phyloP scores from a whole-genome alignment of 2,329 filamentous ascomycete species.

The Fusarium foetens region DNA sequence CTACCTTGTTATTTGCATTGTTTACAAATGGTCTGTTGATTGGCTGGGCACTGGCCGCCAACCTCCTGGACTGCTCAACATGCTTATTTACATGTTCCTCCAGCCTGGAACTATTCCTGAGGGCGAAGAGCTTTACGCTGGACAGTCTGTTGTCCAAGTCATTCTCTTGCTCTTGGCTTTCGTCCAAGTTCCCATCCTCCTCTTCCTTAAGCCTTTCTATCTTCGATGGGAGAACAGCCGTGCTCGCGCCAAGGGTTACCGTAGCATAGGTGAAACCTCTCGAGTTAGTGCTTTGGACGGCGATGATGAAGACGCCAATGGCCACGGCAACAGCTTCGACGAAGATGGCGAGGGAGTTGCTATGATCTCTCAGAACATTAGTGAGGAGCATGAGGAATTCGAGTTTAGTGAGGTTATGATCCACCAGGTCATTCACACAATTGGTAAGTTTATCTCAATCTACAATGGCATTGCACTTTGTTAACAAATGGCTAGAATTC shows the following conservation, averaged over 20 bases:
- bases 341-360: constrained; percentile 84
- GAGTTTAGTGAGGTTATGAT: constrained; percentile 99
- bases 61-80: constrained; percentile 93
- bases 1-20: constrained; percentile 90
- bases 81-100: constrained; percentile 99
- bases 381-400: constrained; percentile 92
- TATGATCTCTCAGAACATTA: constrained; percentile 88
- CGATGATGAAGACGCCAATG: constrained; percentile 71
- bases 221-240: constrained; percentile 93
- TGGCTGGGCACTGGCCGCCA: constrained; percentile 73
- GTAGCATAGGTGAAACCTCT: constrained; percentile 88
- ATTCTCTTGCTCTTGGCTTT: constrained; percentile 84
- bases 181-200: constrained; percentile 85
- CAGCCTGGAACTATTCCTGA: constrained; percentile 73
- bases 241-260: constrained; percentile 87
- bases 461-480: neutral
- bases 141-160: constrained; percentile 80
- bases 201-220: constrained; percentile 96
- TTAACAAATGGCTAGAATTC: constrained; percentile 74
- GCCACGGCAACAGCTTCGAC: constrained; percentile 67
- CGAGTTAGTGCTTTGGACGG: constrained; percentile 90
- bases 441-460: constrained; percentile 70
- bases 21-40: constrained; percentile 97
- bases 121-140: constrained; percentile 79
- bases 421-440: constrained; percentile 98